Evolutionary conservation across 2,329 filamentous ascomycete species (phyloP), one percentile per base, ranked within the genome.

Genomic region (Tolypocladium album): DNA sequence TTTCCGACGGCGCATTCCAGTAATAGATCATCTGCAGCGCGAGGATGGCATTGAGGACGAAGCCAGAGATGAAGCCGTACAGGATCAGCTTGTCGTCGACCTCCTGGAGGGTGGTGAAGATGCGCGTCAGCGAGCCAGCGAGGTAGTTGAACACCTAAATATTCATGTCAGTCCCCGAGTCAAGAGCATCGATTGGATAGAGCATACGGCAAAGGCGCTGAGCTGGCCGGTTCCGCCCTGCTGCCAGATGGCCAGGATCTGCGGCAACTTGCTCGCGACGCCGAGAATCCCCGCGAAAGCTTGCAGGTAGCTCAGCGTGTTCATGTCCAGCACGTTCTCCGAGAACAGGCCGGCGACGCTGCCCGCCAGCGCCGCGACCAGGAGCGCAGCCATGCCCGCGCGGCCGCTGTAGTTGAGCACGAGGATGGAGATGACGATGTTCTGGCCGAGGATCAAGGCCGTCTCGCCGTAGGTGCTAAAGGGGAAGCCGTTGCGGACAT

Each of bases 391-490:
- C 4, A 84, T 79, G 55, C 82, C 80, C 0, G 80, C 78, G 66
- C 85, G 83, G 12, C 89, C 88, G 61, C 85, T 87, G 74, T 92
- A 97, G 71, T 89, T 88, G 72, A 99, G 79, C 50, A 99, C 92
- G 67, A 97, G 75, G 57, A 92, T 84, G 6, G 88, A 87, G 71
- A 99, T 96, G 62, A 92, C 84, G 52, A 97, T 84, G 75, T 99
- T 96, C 79, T 99, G 94, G 61, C 88, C 86, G 57, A 94, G 83
- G 67, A 99, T 97, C 69, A 97, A 80, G 43, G 89, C 92, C 36
- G 91, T 93, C 82, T 99, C 94, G 74, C 94, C 94, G 73, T 89
- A 99, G 13, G 94, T 99, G 81, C 88, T 95, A 77, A 99, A 97
- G 3, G 94, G 93, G 67, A 96, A 97, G 31, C 86, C 87, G 69